Evolutionary conservation across 345 rosid species (phyloP).

Genomic region (Mangifera indica): DNA sequence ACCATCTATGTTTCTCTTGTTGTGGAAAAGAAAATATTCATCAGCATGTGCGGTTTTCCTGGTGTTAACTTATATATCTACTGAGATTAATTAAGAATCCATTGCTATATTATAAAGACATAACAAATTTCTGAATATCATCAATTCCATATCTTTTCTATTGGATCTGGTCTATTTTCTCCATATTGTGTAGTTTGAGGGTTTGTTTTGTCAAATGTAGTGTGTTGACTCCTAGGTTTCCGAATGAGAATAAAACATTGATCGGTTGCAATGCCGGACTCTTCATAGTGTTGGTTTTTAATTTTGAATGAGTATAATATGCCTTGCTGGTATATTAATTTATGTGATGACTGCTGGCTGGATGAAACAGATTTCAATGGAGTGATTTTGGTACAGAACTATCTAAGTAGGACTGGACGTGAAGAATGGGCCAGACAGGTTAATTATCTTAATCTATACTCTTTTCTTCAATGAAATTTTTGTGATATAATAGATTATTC

Average conservation of each 20-base stretch:
- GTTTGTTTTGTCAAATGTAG: not conserved
- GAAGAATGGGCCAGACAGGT: conserved; percentile 93
- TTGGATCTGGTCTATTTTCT: not conserved
- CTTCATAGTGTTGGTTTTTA: too few relatives aligned
- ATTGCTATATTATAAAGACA: not conserved
- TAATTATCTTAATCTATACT: conserved; percentile 1
- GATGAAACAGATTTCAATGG: conserved; percentile 87
- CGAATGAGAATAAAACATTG: too few relatives aligned
- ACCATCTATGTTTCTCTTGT: not conserved
- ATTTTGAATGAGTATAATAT: not conserved
- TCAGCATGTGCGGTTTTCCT: not conserved
- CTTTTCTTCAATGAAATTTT: not conserved
- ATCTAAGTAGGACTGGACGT: conserved; percentile 76
- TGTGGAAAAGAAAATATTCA: not conserved
- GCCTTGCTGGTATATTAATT: not conserved
- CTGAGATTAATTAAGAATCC: not conserved
- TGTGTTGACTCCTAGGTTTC: not conserved
- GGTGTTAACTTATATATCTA: not conserved
- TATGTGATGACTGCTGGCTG: conserved; percentile 16
- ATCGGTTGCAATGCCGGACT: too few relatives aligned
- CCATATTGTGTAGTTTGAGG: not conserved
- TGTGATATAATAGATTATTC: not conserved
- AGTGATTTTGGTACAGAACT: conserved; percentile 77
- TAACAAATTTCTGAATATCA: not conserved
- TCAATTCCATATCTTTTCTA: not conserved